Percentiles rank a stretch among this genome's conserved stretches.
phyloP scores from a whole-genome alignment of 2,329 filamentous ascomycete species.

The Fonsecaea nubica region DNA sequence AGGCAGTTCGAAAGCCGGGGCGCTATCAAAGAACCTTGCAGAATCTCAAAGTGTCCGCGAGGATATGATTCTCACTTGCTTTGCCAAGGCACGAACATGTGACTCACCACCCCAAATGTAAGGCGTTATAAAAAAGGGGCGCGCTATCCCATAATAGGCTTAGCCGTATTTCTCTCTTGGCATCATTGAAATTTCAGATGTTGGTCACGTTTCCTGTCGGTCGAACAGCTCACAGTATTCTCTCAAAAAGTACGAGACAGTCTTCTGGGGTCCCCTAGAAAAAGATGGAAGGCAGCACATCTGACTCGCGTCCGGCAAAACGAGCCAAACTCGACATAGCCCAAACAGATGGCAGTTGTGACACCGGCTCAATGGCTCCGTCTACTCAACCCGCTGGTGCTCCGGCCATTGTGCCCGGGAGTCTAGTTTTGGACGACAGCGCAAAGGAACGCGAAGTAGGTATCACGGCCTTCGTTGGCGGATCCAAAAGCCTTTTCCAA shows the following conservation, averaged over 20 bases:
- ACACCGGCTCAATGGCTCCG: background rate
- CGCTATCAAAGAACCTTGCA: no score
- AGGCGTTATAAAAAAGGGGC: constrained; percentile 16
- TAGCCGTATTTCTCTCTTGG: constrained; percentile 20
- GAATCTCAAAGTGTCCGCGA: no score
- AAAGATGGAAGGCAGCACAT: constrained; percentile 11
- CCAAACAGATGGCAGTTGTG: background rate
- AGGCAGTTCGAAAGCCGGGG: no score
- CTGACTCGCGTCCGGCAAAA: constrained; percentile 31
- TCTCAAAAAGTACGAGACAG: background rate
- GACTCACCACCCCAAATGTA: no score
- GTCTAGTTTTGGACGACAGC: constrained; percentile 10
- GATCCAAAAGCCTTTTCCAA: constrained; percentile 63
- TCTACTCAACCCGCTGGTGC: background rate
- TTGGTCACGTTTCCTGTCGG: background rate
- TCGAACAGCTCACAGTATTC: background rate
- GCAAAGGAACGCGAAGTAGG: constrained; percentile 59
- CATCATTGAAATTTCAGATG: constrained; percentile 11
- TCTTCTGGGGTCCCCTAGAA: background rate
- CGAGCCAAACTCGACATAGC: constrained; percentile 38
- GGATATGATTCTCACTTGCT: no score
- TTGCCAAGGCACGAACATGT: no score
- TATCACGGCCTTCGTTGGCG: constrained; percentile 68
- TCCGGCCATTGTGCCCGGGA: constrained; percentile 3
- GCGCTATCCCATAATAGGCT: constrained; percentile 4